These are phyloP conservation scores for Rhizopogon vulgaris DNA, from an alignment of 768 basidiomycete genomes.

Conservation along the genomic window DNA sequence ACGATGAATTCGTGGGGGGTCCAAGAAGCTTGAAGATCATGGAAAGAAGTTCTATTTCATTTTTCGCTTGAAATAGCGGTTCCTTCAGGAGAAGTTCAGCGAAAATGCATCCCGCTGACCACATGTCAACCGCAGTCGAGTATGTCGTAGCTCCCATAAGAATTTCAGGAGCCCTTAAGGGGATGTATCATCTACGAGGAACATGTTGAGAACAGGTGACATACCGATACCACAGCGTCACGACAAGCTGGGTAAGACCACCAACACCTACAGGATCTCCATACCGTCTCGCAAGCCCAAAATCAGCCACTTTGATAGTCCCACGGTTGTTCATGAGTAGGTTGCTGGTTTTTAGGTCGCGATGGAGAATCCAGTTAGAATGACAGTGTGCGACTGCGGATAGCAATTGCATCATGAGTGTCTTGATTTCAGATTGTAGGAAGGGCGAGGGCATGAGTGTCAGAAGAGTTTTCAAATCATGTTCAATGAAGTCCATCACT, in stretches of 20 bases:
- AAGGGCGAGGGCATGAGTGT: constrained; percentile 95
- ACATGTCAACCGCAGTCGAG: constrained; percentile 94
- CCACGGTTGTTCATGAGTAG: constrained; percentile 98
- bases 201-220: constrained; percentile 22
- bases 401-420: constrained; percentile 86
- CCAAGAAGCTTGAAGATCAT: constrained; percentile 96
- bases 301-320: constrained; percentile 97
- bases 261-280: constrained; percentile 95
- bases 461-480: constrained; percentile 95
- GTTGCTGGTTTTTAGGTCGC: constrained; percentile 97
- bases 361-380: constrained; percentile 94
- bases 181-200: constrained; percentile 10
- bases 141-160: constrained; percentile 90
- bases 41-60: constrained; percentile 85
- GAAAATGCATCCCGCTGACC: constrained; percentile 99
- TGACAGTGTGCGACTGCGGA: constrained; percentile 94
- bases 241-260: constrained; percentile 97
- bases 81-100: constrained; percentile 93
- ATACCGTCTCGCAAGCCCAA: constrained; percentile 91
- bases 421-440: constrained; percentile 97
- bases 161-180: constrained; percentile 83
- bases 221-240: constrained; percentile 98
- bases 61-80: constrained; percentile 96
- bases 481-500: constrained; percentile 99
- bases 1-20: constrained; percentile 78